Conservation (phyloP, 306 rosid genomes). For the Spatholobus suberectus region DNA sequence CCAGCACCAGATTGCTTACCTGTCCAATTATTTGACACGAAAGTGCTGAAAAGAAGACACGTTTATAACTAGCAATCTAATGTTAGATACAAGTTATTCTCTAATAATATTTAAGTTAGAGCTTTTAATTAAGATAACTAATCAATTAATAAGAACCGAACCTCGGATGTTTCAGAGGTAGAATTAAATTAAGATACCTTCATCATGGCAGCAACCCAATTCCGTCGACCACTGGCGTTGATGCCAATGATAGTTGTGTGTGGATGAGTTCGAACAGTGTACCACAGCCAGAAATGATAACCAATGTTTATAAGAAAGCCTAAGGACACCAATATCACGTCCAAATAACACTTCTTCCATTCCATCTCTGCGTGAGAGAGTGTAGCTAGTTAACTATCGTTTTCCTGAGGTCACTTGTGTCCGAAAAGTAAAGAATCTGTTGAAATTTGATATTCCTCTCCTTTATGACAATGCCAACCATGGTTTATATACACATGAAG, state of each 20-base stretch:
- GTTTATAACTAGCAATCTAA: too few relatives aligned
- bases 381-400: neutral
- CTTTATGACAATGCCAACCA: conserved; percentile 17
- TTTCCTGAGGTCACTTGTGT: conserved; percentile 18
- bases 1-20: neutral
- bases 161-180: neutral
- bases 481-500: conserved; percentile 46
- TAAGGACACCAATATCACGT: conserved; percentile 79
- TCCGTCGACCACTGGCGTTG: conserved; percentile 75
- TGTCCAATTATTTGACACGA: too few relatives aligned
- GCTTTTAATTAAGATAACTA: neutral
- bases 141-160: too few relatives aligned
- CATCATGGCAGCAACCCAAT: conserved; percentile 84
- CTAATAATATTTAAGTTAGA: too few relatives aligned
- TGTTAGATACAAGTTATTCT: too few relatives aligned
- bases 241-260: conserved; percentile 80
- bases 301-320: conserved; percentile 60
- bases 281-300: conserved; percentile 88
- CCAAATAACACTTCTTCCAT: conserved; percentile 91
- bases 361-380: conserved; percentile 48
- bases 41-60: too few relatives aligned
- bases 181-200: conserved; percentile 55
- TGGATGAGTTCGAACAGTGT: conserved; percentile 70
- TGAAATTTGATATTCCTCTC: conserved; percentile 26
- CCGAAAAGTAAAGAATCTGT: neutral